Conservation (phyloP, 75 land plant species). For the Pseudotsuga menziesii region DNA sequence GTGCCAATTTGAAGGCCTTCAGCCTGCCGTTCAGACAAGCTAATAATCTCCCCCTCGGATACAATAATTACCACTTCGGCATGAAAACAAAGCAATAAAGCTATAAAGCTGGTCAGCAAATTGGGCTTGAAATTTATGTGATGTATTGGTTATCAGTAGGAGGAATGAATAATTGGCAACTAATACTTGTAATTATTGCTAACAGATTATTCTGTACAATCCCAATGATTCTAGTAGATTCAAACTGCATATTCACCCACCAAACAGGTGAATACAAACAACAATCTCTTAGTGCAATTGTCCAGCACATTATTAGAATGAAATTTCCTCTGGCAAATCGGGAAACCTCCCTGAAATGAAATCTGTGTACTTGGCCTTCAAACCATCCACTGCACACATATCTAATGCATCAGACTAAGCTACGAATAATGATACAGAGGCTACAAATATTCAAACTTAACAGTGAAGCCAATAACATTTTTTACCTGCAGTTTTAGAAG, state of each 20-base stretch:
- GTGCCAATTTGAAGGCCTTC: neutral
- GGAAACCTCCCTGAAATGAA: constrained; percentile 38
- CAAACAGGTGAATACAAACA: neutral
- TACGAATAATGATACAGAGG: neutral
- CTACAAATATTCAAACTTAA: neutral
- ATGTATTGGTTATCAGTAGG: neutral
- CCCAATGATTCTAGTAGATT: neutral
- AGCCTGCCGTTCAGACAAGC: neutral
- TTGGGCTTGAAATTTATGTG: neutral
- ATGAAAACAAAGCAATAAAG: neutral
- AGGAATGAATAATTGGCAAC: constrained; percentile 1
- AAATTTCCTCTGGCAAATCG: constrained; percentile 47
- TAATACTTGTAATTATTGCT: neutral
- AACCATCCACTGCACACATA: constrained; percentile 37
- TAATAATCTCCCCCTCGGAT: neutral
- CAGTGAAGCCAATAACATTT: neutral
- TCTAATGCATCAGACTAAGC: neutral
- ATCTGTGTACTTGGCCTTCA: constrained; percentile 44
- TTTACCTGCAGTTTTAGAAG: constrained; percentile 45
- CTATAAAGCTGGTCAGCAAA: neutral
- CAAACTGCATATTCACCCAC: neutral
- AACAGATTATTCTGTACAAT: neutral
- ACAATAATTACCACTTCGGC: too few species aligned
- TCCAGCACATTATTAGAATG: constrained; percentile 24
- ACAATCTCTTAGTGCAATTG: neutral